Evolutionary conservation across 1,284 basidiomycete genomes (phyloP).

Genomic region (Sporisorium graminicola): DNA sequence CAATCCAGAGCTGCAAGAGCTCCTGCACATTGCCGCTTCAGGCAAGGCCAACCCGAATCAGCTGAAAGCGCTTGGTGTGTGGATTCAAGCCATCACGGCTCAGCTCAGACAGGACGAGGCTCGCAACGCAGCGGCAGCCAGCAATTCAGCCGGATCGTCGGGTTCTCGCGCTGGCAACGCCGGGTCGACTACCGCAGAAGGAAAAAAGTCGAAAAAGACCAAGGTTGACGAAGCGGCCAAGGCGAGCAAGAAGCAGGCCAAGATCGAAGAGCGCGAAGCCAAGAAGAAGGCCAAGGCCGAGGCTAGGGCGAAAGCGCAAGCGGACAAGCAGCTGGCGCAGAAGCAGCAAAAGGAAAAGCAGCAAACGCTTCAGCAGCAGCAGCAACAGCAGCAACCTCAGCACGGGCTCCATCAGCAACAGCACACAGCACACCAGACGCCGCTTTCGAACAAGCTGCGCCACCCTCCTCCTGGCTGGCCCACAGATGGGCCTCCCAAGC

Average conservation of each 20-base stretch:
- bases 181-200: constrained; percentile 27
- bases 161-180: constrained; percentile 24
- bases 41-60: constrained; percentile 56
- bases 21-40: constrained; percentile 57
- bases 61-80: constrained; percentile 55
- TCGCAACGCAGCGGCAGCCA: constrained; percentile 41
- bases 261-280: constrained; percentile 52
- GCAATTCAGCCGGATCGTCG: constrained; percentile 25
- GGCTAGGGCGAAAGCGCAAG: constrained; percentile 45
- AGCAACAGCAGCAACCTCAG: constrained; percentile 7
- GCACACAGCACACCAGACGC: constrained; percentile 17
- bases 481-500: constrained; percentile 50
- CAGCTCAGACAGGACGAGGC: constrained; percentile 54
- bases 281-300: constrained; percentile 56
- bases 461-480: constrained; percentile 55
- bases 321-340: constrained; percentile 34
- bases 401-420: constrained; percentile 18
- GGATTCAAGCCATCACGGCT: constrained; percentile 58
- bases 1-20: constrained; percentile 57
- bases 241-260: constrained; percentile 53
- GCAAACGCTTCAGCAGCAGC: constrained; percentile 27
- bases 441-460: constrained; percentile 36
- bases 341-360: constrained; percentile 49
- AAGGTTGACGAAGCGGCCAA: constrained; percentile 47
- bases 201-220: constrained; percentile 51